Conservation (phyloP, 768 basidiomycete species). For the Dentipellis fragilis region DNA sequence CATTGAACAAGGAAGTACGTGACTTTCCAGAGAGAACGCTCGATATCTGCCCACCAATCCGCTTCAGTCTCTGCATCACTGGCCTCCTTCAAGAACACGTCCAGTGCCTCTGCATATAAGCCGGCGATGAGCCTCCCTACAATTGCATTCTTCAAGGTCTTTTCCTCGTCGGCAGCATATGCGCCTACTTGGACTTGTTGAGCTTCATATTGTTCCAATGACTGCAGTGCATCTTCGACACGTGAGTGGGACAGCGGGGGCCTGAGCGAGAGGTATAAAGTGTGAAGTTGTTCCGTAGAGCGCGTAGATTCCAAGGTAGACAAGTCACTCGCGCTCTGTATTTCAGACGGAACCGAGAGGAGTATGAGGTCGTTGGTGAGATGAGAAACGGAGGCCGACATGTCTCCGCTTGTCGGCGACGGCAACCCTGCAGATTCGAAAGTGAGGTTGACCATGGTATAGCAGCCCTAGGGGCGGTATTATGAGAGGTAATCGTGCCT, state of each 20-base stretch:
- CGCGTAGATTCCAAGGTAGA: background rate
- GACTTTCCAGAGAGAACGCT: slow-evolving; percentile 45
- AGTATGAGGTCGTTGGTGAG: slow-evolving; percentile 8
- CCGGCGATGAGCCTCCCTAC: slow-evolving; percentile 40
- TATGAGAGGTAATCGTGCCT: no score
- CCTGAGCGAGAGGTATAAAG: slow-evolving; percentile 29
- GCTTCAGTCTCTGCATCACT: slow-evolving; percentile 63
- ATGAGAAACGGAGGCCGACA: slow-evolving; percentile 9
- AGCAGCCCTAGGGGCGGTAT: no score
- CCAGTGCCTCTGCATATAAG: slow-evolving; percentile 57
- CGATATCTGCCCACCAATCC: slow-evolving; percentile 76
- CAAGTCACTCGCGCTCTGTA: background rate
- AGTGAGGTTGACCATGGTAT: no score
- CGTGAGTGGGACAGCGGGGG: slow-evolving; percentile 18
- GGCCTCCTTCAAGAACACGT: slow-evolving; percentile 57
- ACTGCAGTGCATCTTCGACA: slow-evolving; percentile 20
- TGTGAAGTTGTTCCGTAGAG: slow-evolving; percentile 26
- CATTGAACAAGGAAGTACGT: slow-evolving; percentile 71
- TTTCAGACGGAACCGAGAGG: background rate
- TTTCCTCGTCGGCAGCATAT: slow-evolving; percentile 18
- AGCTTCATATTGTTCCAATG: slow-evolving; percentile 19
- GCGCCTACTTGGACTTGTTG: background rate
- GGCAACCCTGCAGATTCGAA: no score
- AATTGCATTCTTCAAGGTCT: slow-evolving; percentile 32
- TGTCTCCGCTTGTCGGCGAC: background rate